These are phyloP conservation scores for Camelina laxa DNA, from an alignment of 345 rosid genomes.

Conservation along the genomic window DNA sequence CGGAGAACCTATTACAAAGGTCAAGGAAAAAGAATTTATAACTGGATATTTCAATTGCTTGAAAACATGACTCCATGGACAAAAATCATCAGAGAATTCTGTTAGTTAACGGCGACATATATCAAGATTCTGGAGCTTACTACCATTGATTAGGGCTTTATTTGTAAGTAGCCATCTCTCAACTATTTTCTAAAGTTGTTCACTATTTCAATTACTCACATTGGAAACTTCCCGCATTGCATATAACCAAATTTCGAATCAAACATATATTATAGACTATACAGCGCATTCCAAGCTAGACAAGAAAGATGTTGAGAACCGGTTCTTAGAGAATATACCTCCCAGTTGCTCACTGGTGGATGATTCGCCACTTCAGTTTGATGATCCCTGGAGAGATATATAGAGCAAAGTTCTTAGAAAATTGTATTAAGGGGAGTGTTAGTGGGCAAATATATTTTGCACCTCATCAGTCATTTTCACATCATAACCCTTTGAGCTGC, in stretches of 20 bases:
- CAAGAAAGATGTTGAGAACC: slow-evolving; percentile 11
- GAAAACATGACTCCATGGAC: neutral
- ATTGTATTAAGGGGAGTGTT: neutral
- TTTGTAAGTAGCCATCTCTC: neutral
- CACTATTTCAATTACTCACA: neutral
- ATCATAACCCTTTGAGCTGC: slow-evolving; percentile 57
- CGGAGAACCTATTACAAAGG: slow-evolving; percentile 41
- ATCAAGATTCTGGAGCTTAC: neutral
- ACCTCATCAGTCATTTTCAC: slow-evolving; percentile 86
- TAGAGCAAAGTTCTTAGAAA: slow-evolving; percentile 4
- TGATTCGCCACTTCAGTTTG: slow-evolving; percentile 62
- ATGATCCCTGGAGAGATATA: slow-evolving; percentile 58
- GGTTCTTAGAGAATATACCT: slow-evolving; percentile 47
- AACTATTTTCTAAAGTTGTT: neutral
- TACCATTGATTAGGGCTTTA: neutral
- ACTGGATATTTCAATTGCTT: neutral
- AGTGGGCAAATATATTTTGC: slow-evolving; percentile 14
- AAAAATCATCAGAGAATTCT: slow-evolving; percentile 1
- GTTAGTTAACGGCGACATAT: neutral
- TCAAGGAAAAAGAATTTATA: slow-evolving; percentile 1
- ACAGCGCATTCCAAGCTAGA: slow-evolving; percentile 4
- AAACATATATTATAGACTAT: slow-evolving; percentile 13
- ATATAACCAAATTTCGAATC: neutral
- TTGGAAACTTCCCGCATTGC: neutral
- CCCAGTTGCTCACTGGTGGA: slow-evolving; percentile 52